A percentile compares a stretch with the other conserved stretches of the same genome.
phyloP scores from a whole-genome alignment of 805 yeast genomes.

The Millerozyma acaciae region DNA sequence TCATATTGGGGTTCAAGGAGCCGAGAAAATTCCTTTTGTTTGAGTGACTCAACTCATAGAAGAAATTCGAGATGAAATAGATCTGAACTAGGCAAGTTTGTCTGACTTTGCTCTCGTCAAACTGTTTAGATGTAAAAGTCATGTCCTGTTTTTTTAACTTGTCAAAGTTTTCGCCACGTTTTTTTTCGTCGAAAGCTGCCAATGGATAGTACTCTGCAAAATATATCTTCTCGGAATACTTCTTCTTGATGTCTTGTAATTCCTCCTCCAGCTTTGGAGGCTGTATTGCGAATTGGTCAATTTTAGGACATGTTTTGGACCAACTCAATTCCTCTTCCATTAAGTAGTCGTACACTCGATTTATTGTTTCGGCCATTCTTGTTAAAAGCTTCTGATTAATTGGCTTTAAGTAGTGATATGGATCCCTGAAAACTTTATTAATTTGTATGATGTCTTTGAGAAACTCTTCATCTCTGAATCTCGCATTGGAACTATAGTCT shows the following conservation, averaged over 20 bases:
- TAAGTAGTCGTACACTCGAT: slow-evolving; percentile 25
- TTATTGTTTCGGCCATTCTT: slow-evolving; percentile 19
- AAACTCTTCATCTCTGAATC: slow-evolving; percentile 21
- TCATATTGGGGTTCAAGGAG: slow-evolving; percentile 21
- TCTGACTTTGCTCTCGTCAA: slow-evolving; percentile 25
- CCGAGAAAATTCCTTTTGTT: slow-evolving; percentile 20
- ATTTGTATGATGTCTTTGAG: slow-evolving; percentile 30
- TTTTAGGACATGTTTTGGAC: slow-evolving; percentile 11
- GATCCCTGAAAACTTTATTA: slow-evolving; percentile 31
- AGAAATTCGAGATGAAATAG: slow-evolving; percentile 26
- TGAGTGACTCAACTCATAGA: slow-evolving; percentile 22
- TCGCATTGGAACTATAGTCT: slow-evolving; percentile 20
- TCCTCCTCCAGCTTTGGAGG: slow-evolving; percentile 15
- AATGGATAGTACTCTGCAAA: slow-evolving; percentile 37
- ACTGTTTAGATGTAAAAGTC: slow-evolving; percentile 18
- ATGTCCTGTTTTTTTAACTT: slow-evolving; percentile 20
- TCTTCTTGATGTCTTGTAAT: slow-evolving; percentile 12
- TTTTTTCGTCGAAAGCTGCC: slow-evolving; percentile 24
- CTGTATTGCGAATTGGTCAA: slow-evolving; percentile 15
- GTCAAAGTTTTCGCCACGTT: slow-evolving; percentile 14
- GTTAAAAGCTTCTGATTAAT: slow-evolving; percentile 17
- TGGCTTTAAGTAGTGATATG: slow-evolving; percentile 26
- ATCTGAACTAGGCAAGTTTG: slow-evolving; percentile 27
- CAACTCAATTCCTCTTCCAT: slow-evolving; percentile 26
- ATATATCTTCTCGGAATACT: slow-evolving; percentile 18